Evolutionary conservation across 164 flowering plant genomes (phyloP).

Genomic region (Liquidambar formosana): DNA sequence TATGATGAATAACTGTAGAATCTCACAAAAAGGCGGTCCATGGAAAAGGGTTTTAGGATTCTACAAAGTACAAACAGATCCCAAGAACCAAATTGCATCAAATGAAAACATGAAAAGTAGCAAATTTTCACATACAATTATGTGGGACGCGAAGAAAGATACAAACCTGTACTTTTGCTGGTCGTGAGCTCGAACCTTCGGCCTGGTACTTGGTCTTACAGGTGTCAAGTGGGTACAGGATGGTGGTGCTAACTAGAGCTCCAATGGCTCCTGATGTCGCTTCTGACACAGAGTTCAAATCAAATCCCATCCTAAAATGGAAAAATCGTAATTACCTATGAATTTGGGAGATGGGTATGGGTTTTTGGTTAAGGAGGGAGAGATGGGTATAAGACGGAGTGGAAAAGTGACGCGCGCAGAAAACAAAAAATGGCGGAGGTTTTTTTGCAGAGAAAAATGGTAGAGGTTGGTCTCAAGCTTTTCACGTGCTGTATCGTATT

Average conservation of each 20-base stretch:
- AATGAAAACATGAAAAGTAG: too few species aligned
- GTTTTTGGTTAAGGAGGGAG: neutral
- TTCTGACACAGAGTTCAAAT: conserved; percentile 48
- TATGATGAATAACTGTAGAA: too few species aligned
- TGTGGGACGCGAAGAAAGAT: too few species aligned
- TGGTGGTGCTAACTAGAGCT: conserved; percentile 50
- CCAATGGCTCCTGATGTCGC: conserved; percentile 60
- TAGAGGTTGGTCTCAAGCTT: neutral
- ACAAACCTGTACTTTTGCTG: conserved; percentile 44
- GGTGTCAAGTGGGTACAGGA: conserved; percentile 54
- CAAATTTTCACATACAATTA: too few species aligned
- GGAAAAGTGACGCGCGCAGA: neutral
- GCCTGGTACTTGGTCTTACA: conserved; percentile 64
- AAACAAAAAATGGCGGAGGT: too few species aligned
- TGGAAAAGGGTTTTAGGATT: too few species aligned
- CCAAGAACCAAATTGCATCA: too few species aligned
- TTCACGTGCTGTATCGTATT: conserved; percentile 6
- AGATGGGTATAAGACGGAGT: neutral
- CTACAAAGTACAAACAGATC: too few species aligned
- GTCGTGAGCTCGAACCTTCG: conserved; percentile 33
- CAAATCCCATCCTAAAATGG: conserved; percentile 20
- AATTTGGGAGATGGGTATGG: neutral
- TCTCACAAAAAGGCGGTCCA: too few species aligned
- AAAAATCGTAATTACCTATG: neutral
- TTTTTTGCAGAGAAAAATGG: neutral